phyloP scores from a whole-genome alignment of 2,329 filamentous ascomycete genomes.

The Fusarium bulbicola region DNA sequence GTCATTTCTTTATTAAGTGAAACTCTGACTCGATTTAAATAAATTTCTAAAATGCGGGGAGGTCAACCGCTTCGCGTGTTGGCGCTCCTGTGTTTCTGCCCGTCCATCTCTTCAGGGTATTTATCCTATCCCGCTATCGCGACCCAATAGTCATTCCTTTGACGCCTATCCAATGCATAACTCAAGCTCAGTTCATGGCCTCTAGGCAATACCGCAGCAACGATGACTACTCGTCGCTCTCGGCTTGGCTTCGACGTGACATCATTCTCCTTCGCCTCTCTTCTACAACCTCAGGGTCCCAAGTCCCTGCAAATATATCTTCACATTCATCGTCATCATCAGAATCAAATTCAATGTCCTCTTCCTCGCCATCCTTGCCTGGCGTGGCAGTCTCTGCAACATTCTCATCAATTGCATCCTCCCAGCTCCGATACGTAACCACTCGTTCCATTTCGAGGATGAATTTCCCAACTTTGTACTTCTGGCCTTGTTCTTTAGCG shows the following conservation, averaged over 20 bases:
- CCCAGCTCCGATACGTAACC: constrained; percentile 63
- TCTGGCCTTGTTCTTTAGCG: constrained; percentile 66
- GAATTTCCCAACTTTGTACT: constrained; percentile 75
- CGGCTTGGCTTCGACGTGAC: constrained; percentile 38
- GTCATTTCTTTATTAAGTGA: neutral
- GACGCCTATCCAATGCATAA: constrained; percentile 32
- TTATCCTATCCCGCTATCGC: constrained; percentile 10
- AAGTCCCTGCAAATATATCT: constrained; percentile 69
- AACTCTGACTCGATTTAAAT: constrained; percentile 12
- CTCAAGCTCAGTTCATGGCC: neutral
- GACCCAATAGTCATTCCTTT: constrained; percentile 23
- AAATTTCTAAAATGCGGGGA: constrained; percentile 1
- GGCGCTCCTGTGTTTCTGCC: constrained; percentile 8
- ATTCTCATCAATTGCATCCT: constrained; percentile 40
- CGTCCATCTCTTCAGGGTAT: constrained; percentile 31
- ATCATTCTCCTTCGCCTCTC: constrained; percentile 55
- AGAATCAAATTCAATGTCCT: constrained; percentile 65
- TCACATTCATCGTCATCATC: constrained; percentile 74
- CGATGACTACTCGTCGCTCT: constrained; percentile 13
- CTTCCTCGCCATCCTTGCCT: constrained; percentile 19
- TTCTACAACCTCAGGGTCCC: constrained; percentile 64
- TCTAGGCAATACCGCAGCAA: constrained; percentile 8
- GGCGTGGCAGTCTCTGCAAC: constrained; percentile 4
- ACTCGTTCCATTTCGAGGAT: constrained; percentile 71
- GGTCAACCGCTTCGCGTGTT: neutral